Base-by-base conservation (phyloP, 2,329 filamentous ascomycete species). In the Acrodontium crateriforme region DNA sequence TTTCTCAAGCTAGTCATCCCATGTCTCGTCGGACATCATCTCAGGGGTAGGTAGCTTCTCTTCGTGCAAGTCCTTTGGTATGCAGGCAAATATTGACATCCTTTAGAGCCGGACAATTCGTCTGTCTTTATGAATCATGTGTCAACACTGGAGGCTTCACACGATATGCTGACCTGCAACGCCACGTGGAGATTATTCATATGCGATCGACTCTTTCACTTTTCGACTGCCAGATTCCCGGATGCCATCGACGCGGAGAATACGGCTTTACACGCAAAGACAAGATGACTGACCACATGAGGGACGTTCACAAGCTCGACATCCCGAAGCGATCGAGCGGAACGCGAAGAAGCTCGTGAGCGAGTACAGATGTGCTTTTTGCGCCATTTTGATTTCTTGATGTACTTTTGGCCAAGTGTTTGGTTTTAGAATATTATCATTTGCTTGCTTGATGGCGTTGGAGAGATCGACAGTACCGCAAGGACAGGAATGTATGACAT, bases 241-340 rank as follows among this genome's bases (percentile, higher is more conserved):
- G 53, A 21, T 67, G 64, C 40, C 45, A 48, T 21, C 56, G 63
- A 10, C 25, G 22, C 11, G 65, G 63, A 4, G 42, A 37, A 21
- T 51, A 58, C 34, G 69, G 67, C 1, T 74, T 73, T 40, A 63
- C 63, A 4, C 56, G 69, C 5, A 55, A 60, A 28, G 70, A 74
- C 40, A 69, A 74, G 41, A 52, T 71, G 21, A 57, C 56, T 20
- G 70, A 73, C 41, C 70, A 74, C 44, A 45, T 67, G 28, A 53
- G 69, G 28, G 65, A 65, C 23, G 69, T 62, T 34, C 70, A 74
- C 42, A 58, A 63, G 30, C 46, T 60, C 24, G 54, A 64, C 26
- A 55, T 60, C 22, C 55, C 54, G 11, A 60, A 60, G 41, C 19
- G 13, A 16, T 16, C 20, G 20, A 22, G 4, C 8, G 20, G 10